Evolutionary conservation across 345 rosid species (phyloP).

Genomic region (Sapria himalayana): DNA sequence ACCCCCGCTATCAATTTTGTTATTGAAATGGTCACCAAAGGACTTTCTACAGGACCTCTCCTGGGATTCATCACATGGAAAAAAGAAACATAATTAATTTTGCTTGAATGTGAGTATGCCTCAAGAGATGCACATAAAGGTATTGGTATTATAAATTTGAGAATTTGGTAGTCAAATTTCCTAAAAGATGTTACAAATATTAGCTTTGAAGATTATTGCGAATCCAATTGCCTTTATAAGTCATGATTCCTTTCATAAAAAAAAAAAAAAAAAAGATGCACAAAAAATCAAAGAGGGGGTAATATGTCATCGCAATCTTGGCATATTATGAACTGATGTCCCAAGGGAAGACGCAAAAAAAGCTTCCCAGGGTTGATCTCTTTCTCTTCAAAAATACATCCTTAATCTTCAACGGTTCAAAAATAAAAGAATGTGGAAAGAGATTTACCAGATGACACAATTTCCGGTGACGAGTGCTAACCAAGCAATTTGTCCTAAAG

Average conservation of each 20-base stretch:
- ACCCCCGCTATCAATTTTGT: conserved; percentile 71
- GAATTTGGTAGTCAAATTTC: neutral
- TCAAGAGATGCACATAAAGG: too few species aligned
- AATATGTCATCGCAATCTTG: too few species aligned
- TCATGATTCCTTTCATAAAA: neutral
- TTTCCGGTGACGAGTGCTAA: conserved; percentile 91
- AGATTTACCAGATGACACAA: conserved; percentile 80
- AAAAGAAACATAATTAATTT: too few species aligned
- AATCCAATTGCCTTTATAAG: neutral
- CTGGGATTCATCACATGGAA: conserved; percentile 21
- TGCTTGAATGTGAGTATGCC: too few species aligned
- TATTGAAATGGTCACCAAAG: conserved; percentile 81
- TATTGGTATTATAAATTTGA: too few species aligned
- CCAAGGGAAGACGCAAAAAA: too few species aligned
- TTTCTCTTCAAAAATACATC: neutral
- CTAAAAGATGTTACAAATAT: conserved; percentile 4
- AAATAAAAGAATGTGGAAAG: neutral
- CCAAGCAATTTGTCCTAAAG: conserved; percentile 95
- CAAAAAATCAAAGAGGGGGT: too few species aligned
- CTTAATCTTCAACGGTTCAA: conserved; percentile 1
- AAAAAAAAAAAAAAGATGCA: too few species aligned
- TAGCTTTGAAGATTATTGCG: neutral
- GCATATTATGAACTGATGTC: too few species aligned
- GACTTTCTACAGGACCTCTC: conserved; percentile 98
- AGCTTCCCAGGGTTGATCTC: too few species aligned